phyloP scores from a whole-genome alignment of 108 stramenopile species.

The Poteriospumella lacustris region DNA sequence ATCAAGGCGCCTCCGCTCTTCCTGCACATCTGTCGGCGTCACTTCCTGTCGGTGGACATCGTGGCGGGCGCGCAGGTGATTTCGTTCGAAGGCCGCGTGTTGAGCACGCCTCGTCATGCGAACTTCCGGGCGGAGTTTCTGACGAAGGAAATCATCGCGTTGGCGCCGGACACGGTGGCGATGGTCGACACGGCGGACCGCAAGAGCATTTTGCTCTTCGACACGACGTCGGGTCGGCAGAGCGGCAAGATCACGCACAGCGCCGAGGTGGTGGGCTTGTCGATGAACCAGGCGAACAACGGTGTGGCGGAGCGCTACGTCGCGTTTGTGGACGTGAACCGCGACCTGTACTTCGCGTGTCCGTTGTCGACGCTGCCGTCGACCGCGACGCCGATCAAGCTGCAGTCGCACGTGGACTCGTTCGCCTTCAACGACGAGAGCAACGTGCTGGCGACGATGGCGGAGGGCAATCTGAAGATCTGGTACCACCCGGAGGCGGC shows the following conservation, averaged over 20 bases:
- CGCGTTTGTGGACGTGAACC: slow-evolving; percentile 56
- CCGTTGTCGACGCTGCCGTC: neutral
- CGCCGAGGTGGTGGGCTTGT: slow-evolving; percentile 45
- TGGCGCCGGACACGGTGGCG: slow-evolving; percentile 48
- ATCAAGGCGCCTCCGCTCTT: slow-evolving; percentile 30
- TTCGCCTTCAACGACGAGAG: slow-evolving; percentile 46
- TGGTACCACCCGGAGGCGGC: slow-evolving; percentile 57
- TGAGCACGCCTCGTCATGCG: slow-evolving; percentile 41
- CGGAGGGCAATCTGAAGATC: slow-evolving; percentile 49
- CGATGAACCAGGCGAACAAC: slow-evolving; percentile 36
- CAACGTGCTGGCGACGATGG: slow-evolving; percentile 48
- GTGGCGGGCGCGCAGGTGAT: slow-evolving; percentile 34
- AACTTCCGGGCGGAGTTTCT: slow-evolving; percentile 47
- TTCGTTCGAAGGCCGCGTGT: slow-evolving; percentile 52
- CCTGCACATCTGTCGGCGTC: slow-evolving; percentile 36
- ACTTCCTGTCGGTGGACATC: slow-evolving; percentile 49
- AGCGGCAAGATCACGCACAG: slow-evolving; percentile 30
- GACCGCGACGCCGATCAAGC: slow-evolving; percentile 28
- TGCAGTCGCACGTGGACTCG: slow-evolving; percentile 49
- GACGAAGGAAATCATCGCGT: slow-evolving; percentile 31
- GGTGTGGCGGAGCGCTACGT: slow-evolving; percentile 43
- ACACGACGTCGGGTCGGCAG: slow-evolving; percentile 44
- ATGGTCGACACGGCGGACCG: slow-evolving; percentile 49
- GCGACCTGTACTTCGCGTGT: slow-evolving; percentile 48
- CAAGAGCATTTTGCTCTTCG: slow-evolving; percentile 50